phyloP scores from a whole-genome alignment of 23 red algal species.

The Chondrus crispus region DNA sequence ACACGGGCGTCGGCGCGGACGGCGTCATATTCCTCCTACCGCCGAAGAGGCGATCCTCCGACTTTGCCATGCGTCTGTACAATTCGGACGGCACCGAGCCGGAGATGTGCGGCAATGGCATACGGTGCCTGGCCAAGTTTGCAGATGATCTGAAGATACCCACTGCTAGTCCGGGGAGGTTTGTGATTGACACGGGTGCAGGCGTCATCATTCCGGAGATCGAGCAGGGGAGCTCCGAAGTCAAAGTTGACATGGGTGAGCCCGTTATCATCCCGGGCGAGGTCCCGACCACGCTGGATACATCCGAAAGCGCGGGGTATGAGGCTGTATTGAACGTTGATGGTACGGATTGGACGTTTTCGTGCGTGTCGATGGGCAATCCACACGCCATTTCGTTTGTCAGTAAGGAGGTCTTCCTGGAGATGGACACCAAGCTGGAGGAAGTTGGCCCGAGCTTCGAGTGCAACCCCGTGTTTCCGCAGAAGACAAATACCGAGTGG shows the following conservation, averaged over 20 bases:
- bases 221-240: conserved; percentile 3
- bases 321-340: conserved; percentile 40
- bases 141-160: conserved; percentile 64
- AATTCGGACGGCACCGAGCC: conserved; percentile 98
- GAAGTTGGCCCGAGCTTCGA: conserved; percentile 80
- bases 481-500: conserved; percentile 90
- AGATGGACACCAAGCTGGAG: conserved; percentile 73
- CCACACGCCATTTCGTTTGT: conserved; percentile 95
- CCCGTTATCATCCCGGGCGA: conserved; percentile 61
- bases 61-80: conserved; percentile 82
- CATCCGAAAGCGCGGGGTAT: neutral
- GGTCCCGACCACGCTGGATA: conserved; percentile 65
- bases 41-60: conserved; percentile 45
- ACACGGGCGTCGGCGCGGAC: conserved; percentile 90
- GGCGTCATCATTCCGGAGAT: conserved; percentile 82
- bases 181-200: conserved; percentile 76
- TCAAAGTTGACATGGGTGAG: conserved; percentile 89
- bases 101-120: conserved; percentile 99
- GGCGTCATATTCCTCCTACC: conserved; percentile 94
- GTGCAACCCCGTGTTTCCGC: conserved; percentile 72
- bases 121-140: conserved; percentile 92
- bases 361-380: conserved; percentile 91
- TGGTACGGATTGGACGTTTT: conserved; percentile 51
- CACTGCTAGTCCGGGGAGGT: neutral
- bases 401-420: conserved; percentile 38